A percentile compares a stretch with the other conserved stretches of the same genome.
Evolutionary conservation across 371 early-diverging fungal genomes (phyloP).

Genomic region (Mycotypha africana): DNA sequence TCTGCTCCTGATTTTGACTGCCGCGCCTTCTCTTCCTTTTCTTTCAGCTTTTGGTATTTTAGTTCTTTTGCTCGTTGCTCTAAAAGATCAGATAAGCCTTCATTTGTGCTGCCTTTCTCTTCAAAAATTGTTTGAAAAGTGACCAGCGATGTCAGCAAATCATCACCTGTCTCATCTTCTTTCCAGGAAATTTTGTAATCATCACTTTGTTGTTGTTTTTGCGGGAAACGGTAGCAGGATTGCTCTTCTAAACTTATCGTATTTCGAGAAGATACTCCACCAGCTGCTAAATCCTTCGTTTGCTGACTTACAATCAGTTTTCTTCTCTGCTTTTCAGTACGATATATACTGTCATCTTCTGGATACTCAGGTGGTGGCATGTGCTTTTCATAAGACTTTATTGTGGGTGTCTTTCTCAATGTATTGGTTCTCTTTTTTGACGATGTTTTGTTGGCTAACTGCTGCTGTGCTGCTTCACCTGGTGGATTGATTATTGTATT

Average conservation of each 20-base stretch:
- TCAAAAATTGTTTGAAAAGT: conserved; percentile 38
- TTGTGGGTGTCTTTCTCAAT: conserved; percentile 32
- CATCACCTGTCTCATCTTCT: conserved; percentile 36
- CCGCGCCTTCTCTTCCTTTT: conserved; percentile 1
- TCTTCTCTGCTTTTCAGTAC: not conserved
- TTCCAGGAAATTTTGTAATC: conserved; percentile 42
- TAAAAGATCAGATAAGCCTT: conserved; percentile 34
- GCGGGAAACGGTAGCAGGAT: too few relatives aligned
- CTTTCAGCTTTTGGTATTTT: conserved; percentile 12
- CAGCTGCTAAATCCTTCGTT: not conserved
- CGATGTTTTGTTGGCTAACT: not conserved
- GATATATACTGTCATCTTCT: conserved; percentile 37
- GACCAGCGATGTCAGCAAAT: conserved; percentile 27
- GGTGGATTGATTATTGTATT: too few relatives aligned
- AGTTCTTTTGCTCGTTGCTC: conserved; percentile 30
- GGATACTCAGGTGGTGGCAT: conserved; percentile 29
- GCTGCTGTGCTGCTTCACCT: too few relatives aligned
- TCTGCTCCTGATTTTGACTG: conserved; percentile 6
- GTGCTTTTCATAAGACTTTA: conserved; percentile 34
- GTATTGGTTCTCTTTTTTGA: conserved; percentile 13
- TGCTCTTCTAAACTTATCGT: too few relatives aligned
- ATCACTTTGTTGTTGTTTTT: conserved; percentile 5
- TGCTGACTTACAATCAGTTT: not conserved
- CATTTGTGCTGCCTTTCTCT: conserved; percentile 23
- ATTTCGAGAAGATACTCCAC: not conserved